Conservation (phyloP, 345 rosid genomes). For the Melaleuca alternifolia region DNA sequence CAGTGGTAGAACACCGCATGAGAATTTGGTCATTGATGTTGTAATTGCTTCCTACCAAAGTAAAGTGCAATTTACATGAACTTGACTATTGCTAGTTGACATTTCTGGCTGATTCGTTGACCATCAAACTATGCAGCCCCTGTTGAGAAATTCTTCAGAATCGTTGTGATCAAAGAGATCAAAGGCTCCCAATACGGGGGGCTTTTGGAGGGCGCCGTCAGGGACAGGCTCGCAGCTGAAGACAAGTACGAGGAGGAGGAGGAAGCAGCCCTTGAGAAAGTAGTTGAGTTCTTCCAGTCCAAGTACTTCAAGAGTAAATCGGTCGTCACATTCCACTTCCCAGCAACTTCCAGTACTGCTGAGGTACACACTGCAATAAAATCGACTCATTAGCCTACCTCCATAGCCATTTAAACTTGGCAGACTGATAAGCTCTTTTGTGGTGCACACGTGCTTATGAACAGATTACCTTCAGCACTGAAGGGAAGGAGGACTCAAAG, state of each 20-base stretch:
- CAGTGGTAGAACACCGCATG: not conserved
- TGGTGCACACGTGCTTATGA: not conserved
- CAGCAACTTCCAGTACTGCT: slow-evolving; percentile 31
- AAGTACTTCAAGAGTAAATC: slow-evolving; percentile 71
- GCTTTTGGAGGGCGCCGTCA: slow-evolving; percentile 68
- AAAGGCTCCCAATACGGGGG: slow-evolving; percentile 94
- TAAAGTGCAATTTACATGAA: not conserved
- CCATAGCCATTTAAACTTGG: not conserved
- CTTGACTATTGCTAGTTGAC: not conserved
- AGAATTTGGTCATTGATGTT: not conserved
- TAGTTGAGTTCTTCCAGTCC: slow-evolving; percentile 75
- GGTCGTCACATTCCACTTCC: slow-evolving; percentile 61
- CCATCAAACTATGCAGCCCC: slow-evolving; percentile 30
- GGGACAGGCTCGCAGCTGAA: slow-evolving; percentile 71
- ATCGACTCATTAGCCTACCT: not conserved
- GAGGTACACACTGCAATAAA: slow-evolving; percentile 28
- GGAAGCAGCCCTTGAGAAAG: slow-evolving; percentile 70
- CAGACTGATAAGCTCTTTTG: not conserved
- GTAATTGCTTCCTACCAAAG: not conserved
- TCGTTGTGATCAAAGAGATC: slow-evolving; percentile 87
- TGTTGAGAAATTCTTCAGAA: slow-evolving; percentile 56
- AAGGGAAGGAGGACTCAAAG: slow-evolving; percentile 64
- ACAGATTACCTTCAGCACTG: slow-evolving; percentile 44
- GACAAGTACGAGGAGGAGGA: slow-evolving; percentile 95
- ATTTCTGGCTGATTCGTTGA: not conserved